Percentiles rank a stretch among this genome's conserved stretches.
These are phyloP conservation scores for Vitis hybrid DNA, from an alignment of 177 flowering plant species.

Conservation along the genomic window DNA sequence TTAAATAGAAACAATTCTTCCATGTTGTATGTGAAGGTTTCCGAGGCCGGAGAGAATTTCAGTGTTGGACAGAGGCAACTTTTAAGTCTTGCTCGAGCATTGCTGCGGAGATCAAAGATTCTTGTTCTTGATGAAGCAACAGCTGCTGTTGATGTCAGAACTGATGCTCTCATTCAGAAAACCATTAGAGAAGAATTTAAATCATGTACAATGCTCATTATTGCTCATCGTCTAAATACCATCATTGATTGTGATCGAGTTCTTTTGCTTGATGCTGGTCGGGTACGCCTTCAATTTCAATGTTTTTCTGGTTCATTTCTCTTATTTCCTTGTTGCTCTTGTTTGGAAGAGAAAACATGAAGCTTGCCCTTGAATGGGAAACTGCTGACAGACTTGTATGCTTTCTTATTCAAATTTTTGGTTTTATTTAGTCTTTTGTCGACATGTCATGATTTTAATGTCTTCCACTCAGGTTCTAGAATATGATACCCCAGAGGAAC, in stretches of 20 bases:
- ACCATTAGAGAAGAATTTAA: conserved; percentile 95
- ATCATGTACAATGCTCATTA: conserved; percentile 95
- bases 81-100: conserved; percentile 97
- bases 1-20: too few relatives aligned
- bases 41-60: conserved; percentile 97
- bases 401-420: neutral
- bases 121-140: conserved; percentile 99
- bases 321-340: neutral
- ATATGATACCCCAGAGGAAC: conserved; percentile 76
- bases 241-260: conserved; percentile 90
- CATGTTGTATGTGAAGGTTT: conserved; percentile 51
- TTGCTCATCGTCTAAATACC: conserved; percentile 95
- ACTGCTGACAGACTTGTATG: too few relatives aligned
- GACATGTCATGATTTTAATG: neutral
- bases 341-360: neutral
- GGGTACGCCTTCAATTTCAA: conserved; percentile 39
- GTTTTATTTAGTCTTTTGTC: neutral
- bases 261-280: conserved; percentile 88
- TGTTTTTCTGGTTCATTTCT: neutral
- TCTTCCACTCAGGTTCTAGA: conserved; percentile 67
- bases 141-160: conserved; percentile 99
- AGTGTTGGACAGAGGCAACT: conserved; percentile 99
- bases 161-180: conserved; percentile 96
- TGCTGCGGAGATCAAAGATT: conserved; percentile 91
- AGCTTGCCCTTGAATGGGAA: neutral